Percentiles rank a stretch among this genome's conserved stretches.
Evolutionary conservation across 2,329 filamentous ascomycete species (phyloP).

Genomic region (Sporothrix inflata): DNA sequence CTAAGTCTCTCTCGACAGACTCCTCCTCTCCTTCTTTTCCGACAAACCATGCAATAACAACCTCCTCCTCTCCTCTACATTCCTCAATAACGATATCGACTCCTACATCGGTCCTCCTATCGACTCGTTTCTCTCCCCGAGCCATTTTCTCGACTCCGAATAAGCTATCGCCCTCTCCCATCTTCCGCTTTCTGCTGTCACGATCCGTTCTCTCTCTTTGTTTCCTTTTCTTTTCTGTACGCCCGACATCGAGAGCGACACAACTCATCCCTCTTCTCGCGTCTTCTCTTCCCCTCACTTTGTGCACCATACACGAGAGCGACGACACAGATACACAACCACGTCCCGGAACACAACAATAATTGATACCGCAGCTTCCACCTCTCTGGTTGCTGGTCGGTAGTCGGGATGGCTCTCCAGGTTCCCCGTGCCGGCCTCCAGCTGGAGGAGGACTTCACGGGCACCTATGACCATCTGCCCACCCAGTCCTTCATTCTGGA

Average conservation of each 20-base stretch:
- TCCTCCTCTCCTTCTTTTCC: not conserved
- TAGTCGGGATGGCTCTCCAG: slow-evolving; percentile 48
- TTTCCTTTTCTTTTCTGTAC: not conserved
- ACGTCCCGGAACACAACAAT: not conserved
- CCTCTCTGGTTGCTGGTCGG: slow-evolving; percentile 35
- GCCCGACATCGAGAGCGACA: not conserved
- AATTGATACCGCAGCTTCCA: not conserved
- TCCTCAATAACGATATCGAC: not conserved
- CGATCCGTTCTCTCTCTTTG: not conserved
- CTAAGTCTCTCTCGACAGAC: not conserved
- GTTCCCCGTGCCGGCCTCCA: slow-evolving; percentile 62
- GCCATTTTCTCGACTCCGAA: slow-evolving; percentile 1
- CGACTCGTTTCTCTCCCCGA: not conserved
- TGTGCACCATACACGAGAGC: not conserved
- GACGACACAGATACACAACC: not conserved
- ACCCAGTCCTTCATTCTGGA: slow-evolving; percentile 61
- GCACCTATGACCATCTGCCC: slow-evolving; percentile 49
- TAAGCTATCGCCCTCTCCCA: not conserved
- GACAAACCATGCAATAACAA: not conserved
- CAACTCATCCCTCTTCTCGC: not conserved
- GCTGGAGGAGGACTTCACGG: slow-evolving; percentile 58
- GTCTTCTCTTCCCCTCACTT: not conserved
- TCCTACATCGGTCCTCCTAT: not conserved
- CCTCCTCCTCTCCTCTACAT: not conserved
- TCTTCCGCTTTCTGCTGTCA: not conserved